Conservation (phyloP, 2,329 filamentous ascomycete species). For the Colletotrichum simmondsii region DNA sequence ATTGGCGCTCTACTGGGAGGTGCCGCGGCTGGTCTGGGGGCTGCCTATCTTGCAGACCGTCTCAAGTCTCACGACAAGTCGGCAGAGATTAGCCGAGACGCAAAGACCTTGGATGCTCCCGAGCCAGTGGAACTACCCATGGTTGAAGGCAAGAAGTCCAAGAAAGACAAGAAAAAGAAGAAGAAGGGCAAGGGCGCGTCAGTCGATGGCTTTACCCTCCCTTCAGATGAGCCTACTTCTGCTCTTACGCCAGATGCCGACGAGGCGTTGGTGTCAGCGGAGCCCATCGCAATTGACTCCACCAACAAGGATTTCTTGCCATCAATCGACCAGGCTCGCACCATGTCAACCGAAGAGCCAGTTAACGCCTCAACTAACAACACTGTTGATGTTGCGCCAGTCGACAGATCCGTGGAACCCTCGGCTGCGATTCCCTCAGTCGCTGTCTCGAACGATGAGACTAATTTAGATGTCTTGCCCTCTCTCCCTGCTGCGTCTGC, state of each 20-base stretch:
- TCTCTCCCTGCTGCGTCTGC: background rate
- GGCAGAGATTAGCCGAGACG: background rate
- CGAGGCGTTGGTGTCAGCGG: background rate
- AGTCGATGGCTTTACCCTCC: background rate
- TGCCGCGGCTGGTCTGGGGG: conserved; percentile 13
- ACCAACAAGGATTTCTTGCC: background rate
- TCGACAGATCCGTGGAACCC: background rate
- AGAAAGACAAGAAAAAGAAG: conserved; percentile 48
- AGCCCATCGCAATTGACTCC: background rate
- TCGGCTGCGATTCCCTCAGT: background rate
- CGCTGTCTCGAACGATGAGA: background rate
- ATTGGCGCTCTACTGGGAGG: conserved; percentile 10
- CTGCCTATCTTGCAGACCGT: background rate
- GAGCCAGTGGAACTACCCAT: background rate
- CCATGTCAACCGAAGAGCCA: background rate
- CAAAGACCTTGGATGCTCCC: conserved; percentile 8
- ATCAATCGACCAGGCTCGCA: background rate
- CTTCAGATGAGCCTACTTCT: background rate
- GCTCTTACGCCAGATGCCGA: background rate
- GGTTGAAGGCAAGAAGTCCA: conserved; percentile 38
- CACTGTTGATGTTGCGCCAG: background rate
- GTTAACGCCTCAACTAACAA: background rate
- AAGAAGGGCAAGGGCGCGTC: conserved; percentile 26
- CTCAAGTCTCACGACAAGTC: background rate
- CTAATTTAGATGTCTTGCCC: background rate